phyloP scores from a whole-genome alignment of 495 filamentous ascomycete genomes.

The Podospora bellae-mahoneyi region DNA sequence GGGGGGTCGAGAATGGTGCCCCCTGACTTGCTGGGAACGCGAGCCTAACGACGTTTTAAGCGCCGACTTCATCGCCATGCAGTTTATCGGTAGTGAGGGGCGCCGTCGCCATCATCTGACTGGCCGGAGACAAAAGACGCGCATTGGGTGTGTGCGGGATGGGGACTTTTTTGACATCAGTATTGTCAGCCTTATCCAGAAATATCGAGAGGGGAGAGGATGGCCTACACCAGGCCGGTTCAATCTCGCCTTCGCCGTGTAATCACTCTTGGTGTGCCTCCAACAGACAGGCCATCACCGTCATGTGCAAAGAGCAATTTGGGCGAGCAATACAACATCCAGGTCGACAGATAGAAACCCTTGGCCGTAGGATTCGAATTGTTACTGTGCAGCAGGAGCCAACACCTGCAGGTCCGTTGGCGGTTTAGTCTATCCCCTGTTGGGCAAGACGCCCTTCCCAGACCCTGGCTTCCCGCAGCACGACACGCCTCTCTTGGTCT shows the following conservation, averaged over 20 bases:
- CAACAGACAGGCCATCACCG: not conserved
- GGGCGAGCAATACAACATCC: not conserved
- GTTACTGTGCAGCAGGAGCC: not conserved
- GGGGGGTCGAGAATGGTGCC: constrained; percentile 18
- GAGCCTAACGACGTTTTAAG: constrained; percentile 35
- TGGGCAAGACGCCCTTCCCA: constrained; percentile 10
- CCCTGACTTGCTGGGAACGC: constrained; percentile 31
- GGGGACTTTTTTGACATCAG: constrained; percentile 5
- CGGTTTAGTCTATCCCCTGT: constrained; percentile 17
- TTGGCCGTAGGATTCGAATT: not conserved
- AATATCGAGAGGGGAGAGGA: not conserved
- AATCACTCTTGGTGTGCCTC: not conserved
- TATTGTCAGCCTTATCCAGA: not conserved
- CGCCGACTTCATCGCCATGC: constrained; percentile 37
- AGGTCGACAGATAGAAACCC: not conserved
- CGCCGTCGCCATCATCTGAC: constrained; percentile 24
- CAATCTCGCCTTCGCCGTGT: not conserved
- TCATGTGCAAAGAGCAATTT: not conserved
- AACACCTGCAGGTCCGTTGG: constrained; percentile 12
- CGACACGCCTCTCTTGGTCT: not conserved
- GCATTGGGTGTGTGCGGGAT: constrained; percentile 31
- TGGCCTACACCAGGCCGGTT: not conserved
- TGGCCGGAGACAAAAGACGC: constrained; percentile 35
- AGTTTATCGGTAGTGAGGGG: constrained; percentile 32
- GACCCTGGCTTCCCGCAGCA: constrained; percentile 19